Conservation (phyloP, 1,139 yeast genomes). For the Kodamaea fungicola region DNA sequence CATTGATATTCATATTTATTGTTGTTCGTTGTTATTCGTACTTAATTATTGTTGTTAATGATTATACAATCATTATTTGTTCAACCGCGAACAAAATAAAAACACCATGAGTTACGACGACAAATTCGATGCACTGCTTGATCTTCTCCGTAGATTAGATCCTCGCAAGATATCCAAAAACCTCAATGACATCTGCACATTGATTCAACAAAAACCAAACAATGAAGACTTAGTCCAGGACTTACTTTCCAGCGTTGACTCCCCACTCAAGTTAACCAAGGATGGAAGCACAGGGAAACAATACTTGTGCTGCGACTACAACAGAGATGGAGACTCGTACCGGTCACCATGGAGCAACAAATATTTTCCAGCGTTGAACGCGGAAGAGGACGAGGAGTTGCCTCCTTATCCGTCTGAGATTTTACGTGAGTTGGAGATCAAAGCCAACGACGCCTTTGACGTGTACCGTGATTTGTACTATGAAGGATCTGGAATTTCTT, state of each 20-base stretch:
- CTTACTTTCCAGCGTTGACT: constrained; percentile 80
- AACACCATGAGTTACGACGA: constrained; percentile 38
- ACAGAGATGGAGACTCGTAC: constrained; percentile 89
- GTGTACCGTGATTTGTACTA: constrained; percentile 90
- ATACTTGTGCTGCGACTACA: constrained; percentile 87
- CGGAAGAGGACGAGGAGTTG: constrained; percentile 45
- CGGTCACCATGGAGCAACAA: constrained; percentile 90
- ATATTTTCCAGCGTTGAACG: constrained; percentile 60
- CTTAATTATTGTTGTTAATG: no score
- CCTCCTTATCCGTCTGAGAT: constrained; percentile 70
- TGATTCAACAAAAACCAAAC: constrained; percentile 51
- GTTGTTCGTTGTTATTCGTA: no score
- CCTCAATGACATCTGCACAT: constrained; percentile 63
- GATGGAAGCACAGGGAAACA: constrained; percentile 63
- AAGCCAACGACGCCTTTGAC: constrained; percentile 90
- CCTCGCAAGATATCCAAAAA: constrained; percentile 67
- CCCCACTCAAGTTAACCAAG: constrained; percentile 61
- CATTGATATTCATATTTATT: no score
- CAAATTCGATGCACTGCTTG: constrained; percentile 82
- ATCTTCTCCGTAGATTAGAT: constrained; percentile 79
- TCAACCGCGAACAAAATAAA: neutral
- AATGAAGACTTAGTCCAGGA: constrained; percentile 73
- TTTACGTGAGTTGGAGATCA: constrained; percentile 70
- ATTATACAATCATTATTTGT: no score
- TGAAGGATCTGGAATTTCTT: constrained; percentile 83